Percentiles rank a stretch among this genome's conserved stretches.
Conservation (phyloP, 768 basidiomycete species). For the Pleurotus citrinopileatus region DNA sequence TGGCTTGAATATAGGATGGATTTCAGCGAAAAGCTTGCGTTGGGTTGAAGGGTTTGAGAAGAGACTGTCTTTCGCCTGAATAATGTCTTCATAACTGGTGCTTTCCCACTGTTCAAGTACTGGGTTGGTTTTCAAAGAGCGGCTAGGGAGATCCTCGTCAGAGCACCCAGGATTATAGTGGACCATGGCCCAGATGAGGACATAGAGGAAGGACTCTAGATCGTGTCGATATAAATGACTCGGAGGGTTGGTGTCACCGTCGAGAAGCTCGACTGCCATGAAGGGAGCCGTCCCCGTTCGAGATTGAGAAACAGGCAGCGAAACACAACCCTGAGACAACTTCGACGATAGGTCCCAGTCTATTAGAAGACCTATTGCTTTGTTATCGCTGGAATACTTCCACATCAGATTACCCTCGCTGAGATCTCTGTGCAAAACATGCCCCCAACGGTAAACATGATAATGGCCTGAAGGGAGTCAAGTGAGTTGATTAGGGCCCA, state of each 20-base stretch:
- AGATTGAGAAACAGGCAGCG: not conserved
- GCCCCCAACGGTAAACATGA: conserved; percentile 20
- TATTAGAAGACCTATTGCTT: conserved; percentile 22
- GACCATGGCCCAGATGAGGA: conserved; percentile 14
- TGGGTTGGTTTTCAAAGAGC: not conserved
- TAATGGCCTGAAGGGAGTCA: conserved; percentile 18
- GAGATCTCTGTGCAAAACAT: conserved; percentile 26
- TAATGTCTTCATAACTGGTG: not conserved
- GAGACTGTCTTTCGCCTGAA: not conserved
- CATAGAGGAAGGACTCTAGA: conserved; percentile 29
- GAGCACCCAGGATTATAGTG: not conserved
- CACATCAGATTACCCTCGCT: conserved; percentile 27
- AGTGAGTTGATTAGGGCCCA: not conserved
- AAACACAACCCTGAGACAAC: not conserved
- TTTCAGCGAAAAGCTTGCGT: not conserved
- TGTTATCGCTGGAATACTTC: conserved; percentile 10
- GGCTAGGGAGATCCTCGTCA: not conserved
- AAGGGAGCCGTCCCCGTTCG: conserved; percentile 26
- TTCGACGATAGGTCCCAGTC: conserved; percentile 25
- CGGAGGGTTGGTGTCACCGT: conserved; percentile 10
- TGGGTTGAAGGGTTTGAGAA: not conserved
- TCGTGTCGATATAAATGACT: conserved; percentile 28
- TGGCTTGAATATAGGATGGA: not conserved
- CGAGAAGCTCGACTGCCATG: conserved; percentile 29
- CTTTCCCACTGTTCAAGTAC: not conserved